Evolutionary conservation across 805 yeast species (phyloP).

Genomic region (Zygoascus tannicola): DNA sequence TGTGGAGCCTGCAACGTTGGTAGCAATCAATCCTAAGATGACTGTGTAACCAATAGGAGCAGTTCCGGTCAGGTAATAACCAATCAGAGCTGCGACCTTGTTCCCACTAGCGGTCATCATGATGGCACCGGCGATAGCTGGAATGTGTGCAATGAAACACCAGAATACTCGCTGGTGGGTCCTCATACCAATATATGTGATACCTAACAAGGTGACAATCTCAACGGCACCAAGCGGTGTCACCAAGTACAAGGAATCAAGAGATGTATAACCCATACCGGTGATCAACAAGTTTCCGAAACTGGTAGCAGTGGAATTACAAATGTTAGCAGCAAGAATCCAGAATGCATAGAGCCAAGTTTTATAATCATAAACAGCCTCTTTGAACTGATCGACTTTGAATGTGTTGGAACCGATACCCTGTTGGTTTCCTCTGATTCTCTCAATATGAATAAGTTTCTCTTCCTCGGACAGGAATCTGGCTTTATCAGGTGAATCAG

Average conservation of each 20-base stretch:
- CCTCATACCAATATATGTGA: slow-evolving; percentile 24
- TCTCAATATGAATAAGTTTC: slow-evolving; percentile 17
- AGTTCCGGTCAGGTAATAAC: slow-evolving; percentile 33
- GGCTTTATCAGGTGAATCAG: slow-evolving; percentile 16
- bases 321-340: slow-evolving; percentile 18
- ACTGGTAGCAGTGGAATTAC: slow-evolving; percentile 6
- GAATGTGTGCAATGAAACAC: slow-evolving; percentile 43
- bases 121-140: slow-evolving; percentile 36
- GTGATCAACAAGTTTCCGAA: slow-evolving; percentile 28
- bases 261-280: slow-evolving; percentile 24
- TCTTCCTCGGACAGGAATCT: slow-evolving; percentile 17
- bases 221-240: slow-evolving; percentile 42
- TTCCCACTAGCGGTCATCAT: slow-evolving; percentile 38
- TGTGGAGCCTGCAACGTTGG: slow-evolving; percentile 60
- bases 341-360: slow-evolving; percentile 21
- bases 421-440: slow-evolving; percentile 29
- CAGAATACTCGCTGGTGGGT: slow-evolving; percentile 12
- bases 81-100: slow-evolving; percentile 32
- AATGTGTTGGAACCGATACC: slow-evolving; percentile 36
- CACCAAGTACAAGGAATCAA: slow-evolving; percentile 33
- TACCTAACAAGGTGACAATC: slow-evolving; percentile 27
- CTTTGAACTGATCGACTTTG: slow-evolving; percentile 36
- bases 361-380: slow-evolving; percentile 36
- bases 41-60: slow-evolving; percentile 27
- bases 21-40: slow-evolving; percentile 31